Percentiles rank a stretch among this genome's conserved stretches.
Conservation (phyloP, 106 monocot species). For the Triglochin maritima region DNA sequence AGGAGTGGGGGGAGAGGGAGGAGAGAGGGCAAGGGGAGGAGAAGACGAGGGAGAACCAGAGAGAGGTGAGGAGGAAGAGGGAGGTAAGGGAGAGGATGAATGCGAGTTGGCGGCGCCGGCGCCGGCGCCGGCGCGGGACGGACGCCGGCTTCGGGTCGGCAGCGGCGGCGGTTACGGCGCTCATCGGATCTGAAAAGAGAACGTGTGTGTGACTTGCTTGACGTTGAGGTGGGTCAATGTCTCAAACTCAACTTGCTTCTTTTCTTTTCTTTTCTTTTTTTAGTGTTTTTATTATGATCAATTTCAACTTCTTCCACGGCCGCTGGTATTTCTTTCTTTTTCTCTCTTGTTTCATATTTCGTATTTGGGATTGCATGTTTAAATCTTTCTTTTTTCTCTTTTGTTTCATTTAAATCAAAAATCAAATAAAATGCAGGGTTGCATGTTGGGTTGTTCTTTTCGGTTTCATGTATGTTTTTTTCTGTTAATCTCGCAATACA, state of each 20-base stretch:
- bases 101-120: constrained; percentile 13
- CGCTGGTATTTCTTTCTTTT: too few relatives aligned
- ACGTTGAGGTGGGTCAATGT: background rate
- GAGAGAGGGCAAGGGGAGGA: constrained; percentile 4
- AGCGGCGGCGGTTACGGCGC: background rate
- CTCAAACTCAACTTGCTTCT: background rate
- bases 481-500: too few relatives aligned
- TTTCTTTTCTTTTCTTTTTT: background rate
- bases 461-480: too few relatives aligned
- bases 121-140: constrained; percentile 8
- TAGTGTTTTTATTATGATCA: too few relatives aligned
- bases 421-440: too few relatives aligned
- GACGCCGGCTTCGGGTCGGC: constrained; percentile 1
- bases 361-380: too few relatives aligned
- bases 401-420: too few relatives aligned
- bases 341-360: too few relatives aligned
- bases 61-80: constrained; percentile 26
- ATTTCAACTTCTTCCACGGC: too few relatives aligned
- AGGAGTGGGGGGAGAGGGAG: constrained; percentile 6
- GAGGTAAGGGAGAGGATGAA: constrained; percentile 11
- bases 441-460: too few relatives aligned
- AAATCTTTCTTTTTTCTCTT: too few relatives aligned
- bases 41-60: constrained; percentile 40
- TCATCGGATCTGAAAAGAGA: background rate
- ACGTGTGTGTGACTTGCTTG: background rate